phyloP scores from a whole-genome alignment of 202 grass and related monocot genomes.

The Saccharum hybrid region DNA sequence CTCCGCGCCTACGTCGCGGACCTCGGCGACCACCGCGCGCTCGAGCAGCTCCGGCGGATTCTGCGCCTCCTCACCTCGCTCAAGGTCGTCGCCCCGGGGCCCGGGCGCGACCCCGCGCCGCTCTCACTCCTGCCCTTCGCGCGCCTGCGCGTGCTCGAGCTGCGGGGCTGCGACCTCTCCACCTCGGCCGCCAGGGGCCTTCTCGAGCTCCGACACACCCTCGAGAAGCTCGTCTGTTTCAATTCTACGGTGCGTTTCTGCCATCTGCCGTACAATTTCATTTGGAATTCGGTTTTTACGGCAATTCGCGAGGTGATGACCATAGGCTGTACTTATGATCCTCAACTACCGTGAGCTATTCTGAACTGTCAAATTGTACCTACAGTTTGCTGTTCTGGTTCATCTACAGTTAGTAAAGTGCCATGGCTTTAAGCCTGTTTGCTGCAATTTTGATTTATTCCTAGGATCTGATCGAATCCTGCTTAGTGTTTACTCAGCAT shows the following conservation, averaged over 20 bases:
- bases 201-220: conserved; percentile 83
- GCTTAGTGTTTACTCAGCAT: conserved; percentile 1
- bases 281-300: background rate
- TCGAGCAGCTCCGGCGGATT: conserved; percentile 89
- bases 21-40: conserved; percentile 93
- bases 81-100: conserved; percentile 69
- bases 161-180: conserved; percentile 82
- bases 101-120: conserved; percentile 69
- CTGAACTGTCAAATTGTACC: conserved; percentile 25
- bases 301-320: conserved; percentile 5
- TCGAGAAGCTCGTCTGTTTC: conserved; percentile 80
- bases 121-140: conserved; percentile 75
- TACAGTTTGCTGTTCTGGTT: conserved; percentile 36
- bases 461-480: conserved; percentile 40
- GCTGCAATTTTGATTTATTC: conserved; percentile 38
- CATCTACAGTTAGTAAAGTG: conserved; percentile 11
- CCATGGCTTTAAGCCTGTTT: conserved; percentile 26
- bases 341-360: conserved; percentile 9
- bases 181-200: conserved; percentile 71
- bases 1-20: conserved; percentile 95
- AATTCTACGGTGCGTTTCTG: conserved; percentile 74
- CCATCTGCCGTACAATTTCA: background rate
- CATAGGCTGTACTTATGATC: conserved; percentile 2
- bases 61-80: conserved; percentile 76
- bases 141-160: conserved; percentile 72